These are phyloP conservation scores for Cryphonectria radicalis DNA, from an alignment of 2,329 filamentous ascomycete genomes.

Conservation along the genomic window DNA sequence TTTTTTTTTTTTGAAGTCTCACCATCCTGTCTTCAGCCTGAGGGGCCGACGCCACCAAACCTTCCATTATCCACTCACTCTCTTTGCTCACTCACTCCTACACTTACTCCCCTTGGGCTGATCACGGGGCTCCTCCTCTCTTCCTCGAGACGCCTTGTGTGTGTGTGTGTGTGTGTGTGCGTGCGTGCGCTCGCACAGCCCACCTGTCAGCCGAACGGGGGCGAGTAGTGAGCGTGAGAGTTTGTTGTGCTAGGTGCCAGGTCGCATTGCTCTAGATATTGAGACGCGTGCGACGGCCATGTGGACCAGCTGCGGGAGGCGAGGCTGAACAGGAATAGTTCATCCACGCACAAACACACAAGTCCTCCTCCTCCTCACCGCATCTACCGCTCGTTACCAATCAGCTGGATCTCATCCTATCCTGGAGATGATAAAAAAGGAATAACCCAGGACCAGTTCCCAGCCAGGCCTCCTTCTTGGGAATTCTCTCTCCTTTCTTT, in stretches of 20 bases:
- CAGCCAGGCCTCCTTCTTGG: background rate
- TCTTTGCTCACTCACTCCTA: constrained; percentile 18
- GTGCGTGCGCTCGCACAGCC: background rate
- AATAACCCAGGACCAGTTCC: background rate
- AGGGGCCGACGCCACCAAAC: constrained; percentile 25
- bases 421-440: background rate
- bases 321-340: constrained; percentile 29
- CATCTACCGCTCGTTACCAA: constrained; percentile 4
- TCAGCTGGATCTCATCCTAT: constrained; percentile 31
- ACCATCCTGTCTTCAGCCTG: constrained; percentile 20
- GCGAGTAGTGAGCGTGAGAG: constrained; percentile 18
- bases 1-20: constrained; percentile 16
- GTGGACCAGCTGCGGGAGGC: constrained; percentile 32
- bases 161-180: too few relatives aligned
- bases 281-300: constrained; percentile 38
- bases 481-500: background rate
- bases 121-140: constrained; percentile 22
- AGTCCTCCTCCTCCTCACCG: background rate
- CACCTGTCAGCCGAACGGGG: constrained; percentile 21
- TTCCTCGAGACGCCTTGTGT: background rate
- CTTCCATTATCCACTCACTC: constrained; percentile 29
- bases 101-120: constrained; percentile 16
- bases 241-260: background rate
- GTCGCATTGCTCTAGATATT: constrained; percentile 23
- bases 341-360: constrained; percentile 9